These are phyloP conservation scores for Corrigiola litoralis DNA, from an alignment of 179 eudicot species.

Conservation along the genomic window DNA sequence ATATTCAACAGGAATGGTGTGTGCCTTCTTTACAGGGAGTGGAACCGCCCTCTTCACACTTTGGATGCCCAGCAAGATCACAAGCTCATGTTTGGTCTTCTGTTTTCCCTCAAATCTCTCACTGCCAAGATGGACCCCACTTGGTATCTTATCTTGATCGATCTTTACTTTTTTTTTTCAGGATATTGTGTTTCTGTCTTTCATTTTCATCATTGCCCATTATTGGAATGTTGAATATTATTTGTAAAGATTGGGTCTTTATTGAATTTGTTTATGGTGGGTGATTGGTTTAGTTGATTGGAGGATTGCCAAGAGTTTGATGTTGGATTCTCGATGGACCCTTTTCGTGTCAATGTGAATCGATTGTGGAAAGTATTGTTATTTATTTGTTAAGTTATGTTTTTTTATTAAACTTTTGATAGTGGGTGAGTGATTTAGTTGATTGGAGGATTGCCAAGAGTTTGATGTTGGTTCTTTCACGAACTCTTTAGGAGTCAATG, in stretches of 20 bases:
- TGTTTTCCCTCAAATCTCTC: conserved; percentile 84
- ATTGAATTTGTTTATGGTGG: background rate
- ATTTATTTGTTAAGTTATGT: background rate
- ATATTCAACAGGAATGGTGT: conserved; percentile 88
- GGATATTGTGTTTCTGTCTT: too few species aligned
- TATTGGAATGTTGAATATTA: too few species aligned
- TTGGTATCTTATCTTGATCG: background rate
- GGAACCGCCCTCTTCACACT: conserved; percentile 87
- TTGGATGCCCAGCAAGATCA: conserved; percentile 79
- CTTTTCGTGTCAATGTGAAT: too few species aligned
- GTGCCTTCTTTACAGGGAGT: conserved; percentile 78
- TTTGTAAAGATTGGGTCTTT: too few species aligned
- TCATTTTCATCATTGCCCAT: too few species aligned
- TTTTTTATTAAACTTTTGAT: background rate
- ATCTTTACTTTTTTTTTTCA: background rate
- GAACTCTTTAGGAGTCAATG: background rate
- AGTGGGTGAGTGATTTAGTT: conserved; percentile 2
- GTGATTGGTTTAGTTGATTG: background rate
- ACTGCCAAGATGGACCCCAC: conserved; percentile 67
- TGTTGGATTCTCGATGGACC: background rate
- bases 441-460: background rate
- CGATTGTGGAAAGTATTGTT: background rate
- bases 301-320: background rate
- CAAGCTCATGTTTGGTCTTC: conserved; percentile 93
- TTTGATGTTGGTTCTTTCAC: background rate